phyloP scores from a whole-genome alignment of 495 filamentous ascomycete genomes.

The Xylaria curta region DNA sequence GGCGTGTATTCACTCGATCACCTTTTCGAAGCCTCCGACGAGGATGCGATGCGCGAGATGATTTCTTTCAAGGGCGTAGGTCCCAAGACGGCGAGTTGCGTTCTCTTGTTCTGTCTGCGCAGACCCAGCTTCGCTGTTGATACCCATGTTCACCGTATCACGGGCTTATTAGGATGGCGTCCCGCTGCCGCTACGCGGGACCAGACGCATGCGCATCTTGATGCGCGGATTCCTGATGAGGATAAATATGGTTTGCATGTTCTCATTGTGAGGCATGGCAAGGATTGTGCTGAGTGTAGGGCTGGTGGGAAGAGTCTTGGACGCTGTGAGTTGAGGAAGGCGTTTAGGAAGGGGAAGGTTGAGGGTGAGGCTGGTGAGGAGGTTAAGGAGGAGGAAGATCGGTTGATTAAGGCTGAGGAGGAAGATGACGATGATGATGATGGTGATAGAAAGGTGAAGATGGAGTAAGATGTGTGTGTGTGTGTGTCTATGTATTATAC shows the following conservation, averaged over 20 bases:
- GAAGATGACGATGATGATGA: not conserved
- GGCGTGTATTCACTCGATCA: slow-evolving; percentile 72
- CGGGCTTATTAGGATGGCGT: slow-evolving; percentile 81
- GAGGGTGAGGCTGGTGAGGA: slow-evolving; percentile 6
- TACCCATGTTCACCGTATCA: slow-evolving; percentile 79
- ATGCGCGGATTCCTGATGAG: slow-evolving; percentile 75
- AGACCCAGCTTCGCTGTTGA: slow-evolving; percentile 82
- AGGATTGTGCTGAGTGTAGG: slow-evolving; percentile 73
- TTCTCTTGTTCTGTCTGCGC: slow-evolving; percentile 76
- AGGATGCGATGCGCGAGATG: slow-evolving; percentile 73
- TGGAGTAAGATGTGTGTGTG: not conserved
- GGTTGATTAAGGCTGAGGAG: not conserved
- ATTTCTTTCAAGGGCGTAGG: slow-evolving; percentile 81
- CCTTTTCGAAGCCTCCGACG: slow-evolving; percentile 66
- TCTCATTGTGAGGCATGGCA: slow-evolving; percentile 82
- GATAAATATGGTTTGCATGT: slow-evolving; percentile 85
- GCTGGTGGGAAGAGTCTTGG: slow-evolving; percentile 52
- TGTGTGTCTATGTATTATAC: not conserved
- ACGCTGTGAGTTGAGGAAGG: slow-evolving; percentile 35
- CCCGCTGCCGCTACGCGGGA: slow-evolving; percentile 64
- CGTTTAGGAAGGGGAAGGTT: slow-evolving; percentile 28
- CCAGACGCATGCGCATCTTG: slow-evolving; percentile 77
- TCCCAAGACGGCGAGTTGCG: slow-evolving; percentile 86
- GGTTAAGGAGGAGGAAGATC: not conserved
- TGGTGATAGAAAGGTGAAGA: not conserved